Evolutionary conservation across 148 eudicot species (phyloP), one percentile per base, ranked within the genome.

Genomic region (Diospyros lotus): DNA sequence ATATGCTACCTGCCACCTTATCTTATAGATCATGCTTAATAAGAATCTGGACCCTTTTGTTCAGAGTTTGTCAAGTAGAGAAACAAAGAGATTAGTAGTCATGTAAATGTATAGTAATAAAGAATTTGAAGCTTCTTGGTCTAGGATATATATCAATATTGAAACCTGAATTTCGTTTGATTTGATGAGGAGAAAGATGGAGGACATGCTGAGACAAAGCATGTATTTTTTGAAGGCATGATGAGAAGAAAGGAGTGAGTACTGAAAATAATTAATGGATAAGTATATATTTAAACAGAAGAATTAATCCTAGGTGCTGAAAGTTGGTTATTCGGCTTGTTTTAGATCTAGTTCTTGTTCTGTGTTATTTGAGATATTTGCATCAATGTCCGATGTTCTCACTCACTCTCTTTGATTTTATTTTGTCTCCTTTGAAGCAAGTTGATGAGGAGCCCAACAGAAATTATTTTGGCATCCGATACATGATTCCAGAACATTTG

Each of bases 361-460:
- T 11, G 5, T 28, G 28, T 28, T 28, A 28, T 28, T 28, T 28
- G 28, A 28, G 28, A 28, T 28, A 28, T 28, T 28, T 28, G 28
- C 28, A 28, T 28, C 52, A 48, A 48, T 48, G 52, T 8, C 13
- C 45, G 45, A 13, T 18, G 14, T 17, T 73, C 40, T 56, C 8
- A 28, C 28, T 28, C 8, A 51, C 41, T 18, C 4, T 5, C 61
- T 2, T 62, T 38, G 55, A 53, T 1, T 55, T 64, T 10, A 12
- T 71, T 76, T 3, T 51, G 74, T 42, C 28, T 48, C 8, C 77
- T 66, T 28, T 82, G 14, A 58, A 90, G 94, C 74, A 69, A 77
- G 89, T 92, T 50, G 81, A 84, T 0, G 98, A 90, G 71, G 90
- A 93, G 80, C 98, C 98, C 13, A 89, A 93, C 84, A 76, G 71